These are phyloP conservation scores for Lupinus albus DNA, from an alignment of 306 rosid species.

Conservation along the genomic window DNA sequence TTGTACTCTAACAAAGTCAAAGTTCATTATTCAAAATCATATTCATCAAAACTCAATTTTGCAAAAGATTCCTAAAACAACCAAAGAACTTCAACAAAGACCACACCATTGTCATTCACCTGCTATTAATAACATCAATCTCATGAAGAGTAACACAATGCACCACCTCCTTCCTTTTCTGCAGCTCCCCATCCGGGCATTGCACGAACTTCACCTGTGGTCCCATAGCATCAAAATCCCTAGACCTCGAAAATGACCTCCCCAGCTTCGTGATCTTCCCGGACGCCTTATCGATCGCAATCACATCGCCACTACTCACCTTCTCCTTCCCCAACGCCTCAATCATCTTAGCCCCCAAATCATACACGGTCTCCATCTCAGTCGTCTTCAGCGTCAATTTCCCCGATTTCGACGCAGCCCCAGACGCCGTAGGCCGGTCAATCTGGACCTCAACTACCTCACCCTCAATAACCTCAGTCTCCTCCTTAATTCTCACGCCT, in stretches of 20 bases:
- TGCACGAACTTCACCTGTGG: constrained; percentile 87
- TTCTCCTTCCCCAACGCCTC: constrained; percentile 94
- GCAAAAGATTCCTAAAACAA: too few relatives aligned
- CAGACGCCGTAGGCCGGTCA: constrained; percentile 81
- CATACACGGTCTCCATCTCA: constrained; percentile 97
- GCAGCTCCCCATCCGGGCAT: constrained; percentile 99
- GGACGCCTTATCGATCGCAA: constrained; percentile 76
- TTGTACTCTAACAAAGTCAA: too few relatives aligned
- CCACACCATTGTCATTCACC: constrained; percentile 16
- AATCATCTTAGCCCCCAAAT: constrained; percentile 96
- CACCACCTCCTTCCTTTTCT: constrained; percentile 97
- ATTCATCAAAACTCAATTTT: too few relatives aligned
- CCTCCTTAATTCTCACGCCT: constrained; percentile 94
- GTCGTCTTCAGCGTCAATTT: constrained; percentile 87
- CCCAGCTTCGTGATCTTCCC: constrained; percentile 97
- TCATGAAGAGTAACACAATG: constrained; percentile 98
- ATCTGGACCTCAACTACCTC: constrained; percentile 95
- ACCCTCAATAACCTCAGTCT: constrained; percentile 91
- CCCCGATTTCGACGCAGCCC: constrained; percentile 91
- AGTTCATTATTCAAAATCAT: too few relatives aligned
- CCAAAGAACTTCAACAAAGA: too few relatives aligned
- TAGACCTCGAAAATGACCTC: constrained; percentile 85
- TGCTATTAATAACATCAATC: constrained; percentile 97
- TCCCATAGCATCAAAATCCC: constrained; percentile 96
- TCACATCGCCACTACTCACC: constrained; percentile 92